Base-by-base conservation (phyloP, 2,329 filamentous ascomycete genomes). In the Aspergillus amoenus region DNA sequence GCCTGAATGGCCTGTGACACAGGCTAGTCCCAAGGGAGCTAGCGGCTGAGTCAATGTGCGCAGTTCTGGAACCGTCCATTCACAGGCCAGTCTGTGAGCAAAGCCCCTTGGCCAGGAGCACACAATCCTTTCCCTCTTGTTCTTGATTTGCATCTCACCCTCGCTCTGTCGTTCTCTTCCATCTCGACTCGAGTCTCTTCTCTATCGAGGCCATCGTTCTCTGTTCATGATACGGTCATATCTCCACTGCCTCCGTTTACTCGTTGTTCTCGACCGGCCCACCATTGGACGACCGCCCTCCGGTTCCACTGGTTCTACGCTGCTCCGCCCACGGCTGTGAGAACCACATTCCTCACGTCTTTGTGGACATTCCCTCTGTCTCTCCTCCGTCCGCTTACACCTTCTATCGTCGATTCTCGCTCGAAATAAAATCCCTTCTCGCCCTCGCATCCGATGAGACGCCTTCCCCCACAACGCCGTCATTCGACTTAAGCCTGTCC, bases 11-110 rank as follows among this genome's bases (percentile, higher is more conserved):
- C 45, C 13, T 45, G 41, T 32, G 32, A 42, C 41, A 32, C 17
- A 9, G n/a, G n/a, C 51, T 46, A 54, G 51, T 18, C 32, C 34
- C 2, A 18, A 47, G 30, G 3, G 37, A 34, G 51, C 41, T 53
- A 53, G 51, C 15, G n/a, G 30, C 32, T 42, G 48, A 52, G 43
- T 52, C 55, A 52, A 37, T 47, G 40, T 34, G 21, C 18, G 22
- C 34, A n/a, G 32, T 46, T 57, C 54, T 56, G 47, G 48, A 52
- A 55, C n/a, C 32, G 5, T 47, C 55, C 55, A 57, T 57, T 57
- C 24, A 57, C 21, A 46, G 24, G n/a, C 39, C 34, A 24, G 34
- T 11, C 32, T 17, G 37, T 47, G 43, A 47, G 52, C 34, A 37
- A 37, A 22, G 30, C 44, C 55, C 50, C 55, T 57, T 52, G 48